Evolutionary conservation across 352 stramenopile genomes (phyloP).

Genomic region (Phytophthora crassamura): DNA sequence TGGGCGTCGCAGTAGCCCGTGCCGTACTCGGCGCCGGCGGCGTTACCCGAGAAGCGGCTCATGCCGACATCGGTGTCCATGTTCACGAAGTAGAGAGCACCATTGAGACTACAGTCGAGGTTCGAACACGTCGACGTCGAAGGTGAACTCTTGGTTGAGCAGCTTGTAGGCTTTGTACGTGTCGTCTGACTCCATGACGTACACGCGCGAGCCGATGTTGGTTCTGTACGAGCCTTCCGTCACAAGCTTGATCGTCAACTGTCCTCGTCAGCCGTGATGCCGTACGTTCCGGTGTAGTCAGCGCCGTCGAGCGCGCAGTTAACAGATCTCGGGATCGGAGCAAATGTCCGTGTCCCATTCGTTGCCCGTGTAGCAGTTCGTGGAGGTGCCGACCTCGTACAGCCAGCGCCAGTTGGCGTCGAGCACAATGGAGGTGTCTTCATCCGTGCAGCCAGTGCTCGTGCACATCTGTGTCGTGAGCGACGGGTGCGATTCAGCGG

Average conservation of each 20-base stretch:
- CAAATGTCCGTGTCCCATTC: constrained; percentile 44
- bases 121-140: constrained; percentile 57
- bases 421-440: constrained; percentile 52
- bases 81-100: constrained; percentile 61
- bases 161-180: constrained; percentile 52
- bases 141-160: constrained; percentile 58
- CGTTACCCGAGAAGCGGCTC: constrained; percentile 5
- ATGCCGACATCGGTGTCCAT: constrained; percentile 53
- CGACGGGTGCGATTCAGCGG: constrained; percentile 47
- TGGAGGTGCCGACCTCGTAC: constrained; percentile 47
- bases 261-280: constrained; percentile 35
- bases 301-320: constrained; percentile 53
- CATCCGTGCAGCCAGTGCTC: constrained; percentile 30
- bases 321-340: constrained; percentile 39
- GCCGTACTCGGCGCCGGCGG: constrained; percentile 1
- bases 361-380: constrained; percentile 56
- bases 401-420: constrained; percentile 64
- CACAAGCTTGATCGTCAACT: constrained; percentile 46
- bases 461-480: constrained; percentile 31
- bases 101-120: constrained; percentile 50
- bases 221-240: constrained; percentile 47
- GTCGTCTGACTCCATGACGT: constrained; percentile 35
- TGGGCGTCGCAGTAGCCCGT: no score
- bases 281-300: constrained; percentile 54
- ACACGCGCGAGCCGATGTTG: constrained; percentile 56